Percentiles rank a stretch among this genome's conserved stretches.
Evolutionary conservation across 768 basidiomycete genomes (phyloP).

Genomic region (Paxillus rubicundulus): DNA sequence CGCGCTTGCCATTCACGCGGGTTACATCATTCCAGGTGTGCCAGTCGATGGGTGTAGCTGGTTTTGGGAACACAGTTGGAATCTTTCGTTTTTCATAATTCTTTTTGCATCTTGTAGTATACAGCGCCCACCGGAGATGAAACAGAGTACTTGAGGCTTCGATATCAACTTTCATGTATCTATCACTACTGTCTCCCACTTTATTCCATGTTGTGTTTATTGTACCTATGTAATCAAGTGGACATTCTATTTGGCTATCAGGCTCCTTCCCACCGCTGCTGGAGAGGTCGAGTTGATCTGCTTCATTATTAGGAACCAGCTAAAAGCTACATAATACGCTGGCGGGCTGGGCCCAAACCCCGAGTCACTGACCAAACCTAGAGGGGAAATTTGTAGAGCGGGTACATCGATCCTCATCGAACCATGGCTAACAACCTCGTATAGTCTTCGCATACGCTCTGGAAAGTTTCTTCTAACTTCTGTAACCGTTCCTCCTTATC

Average conservation of each 20-base stretch:
- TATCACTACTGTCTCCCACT: constrained; percentile 10
- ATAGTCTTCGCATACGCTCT: constrained; percentile 83
- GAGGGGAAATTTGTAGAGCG: constrained; percentile 11
- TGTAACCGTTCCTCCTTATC: constrained; percentile 84
- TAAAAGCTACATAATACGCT: too few species aligned
- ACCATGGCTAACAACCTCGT: constrained; percentile 67
- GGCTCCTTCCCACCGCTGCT: too few species aligned
- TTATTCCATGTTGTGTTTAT: constrained; percentile 18
- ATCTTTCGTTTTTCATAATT: constrained; percentile 25
- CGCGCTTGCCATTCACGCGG: constrained; percentile 79
- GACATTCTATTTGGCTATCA: constrained; percentile 6
- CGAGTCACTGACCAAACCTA: too few species aligned
- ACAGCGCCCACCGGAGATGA: background rate
- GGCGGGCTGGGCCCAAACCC: too few species aligned
- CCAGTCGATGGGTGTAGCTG: constrained; percentile 56
- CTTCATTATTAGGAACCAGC: too few species aligned
- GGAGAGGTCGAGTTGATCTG: too few species aligned
- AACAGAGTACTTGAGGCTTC: constrained; percentile 1
- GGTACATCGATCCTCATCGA: constrained; percentile 1
- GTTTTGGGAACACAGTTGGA: constrained; percentile 70
- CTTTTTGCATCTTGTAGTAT: background rate
- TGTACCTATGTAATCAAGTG: constrained; percentile 10
- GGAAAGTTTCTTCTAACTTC: constrained; percentile 92
- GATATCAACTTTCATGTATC: constrained; percentile 14
- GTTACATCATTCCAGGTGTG: constrained; percentile 57